Evolutionary conservation across 2,329 filamentous ascomycete species (phyloP), one percentile per base, ranked within the genome.

Genomic region (Pyrenophora teres): DNA sequence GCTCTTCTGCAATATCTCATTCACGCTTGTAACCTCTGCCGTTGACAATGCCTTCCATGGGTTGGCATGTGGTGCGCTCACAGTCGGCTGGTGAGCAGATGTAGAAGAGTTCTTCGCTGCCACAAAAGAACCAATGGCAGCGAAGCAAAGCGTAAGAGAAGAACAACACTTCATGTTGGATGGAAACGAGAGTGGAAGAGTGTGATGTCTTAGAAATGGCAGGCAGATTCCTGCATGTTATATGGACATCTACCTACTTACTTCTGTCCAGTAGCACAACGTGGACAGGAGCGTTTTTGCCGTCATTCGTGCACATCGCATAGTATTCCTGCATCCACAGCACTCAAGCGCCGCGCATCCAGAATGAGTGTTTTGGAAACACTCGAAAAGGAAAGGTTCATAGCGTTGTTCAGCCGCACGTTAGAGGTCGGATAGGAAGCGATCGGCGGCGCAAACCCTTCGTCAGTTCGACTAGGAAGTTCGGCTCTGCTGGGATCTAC

Each of bases 1-100:
- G 12, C 38, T 42, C 19, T 43, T 3, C 18, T 57, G 50, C 21
- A 59, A n/a, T 18, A 57, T 18, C 12, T 40, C 45, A 36, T 54
- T 57, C 19, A 59, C 46, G 39, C 46, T 45, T 15, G 46, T 40
- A 19, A 41, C 21, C 32, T 61, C 58, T 7, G 59, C 45, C n/a
- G 50, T 44, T 13, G 58, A 52, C 32, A 61, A 25, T 10, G 43
- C 19, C 31, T 46, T 52, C 58, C 58, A 61, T 6, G 43, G 45
- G 39, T 61, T 61, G 12, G 32, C 19, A 31, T 55, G 43, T 6
- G 56, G 51, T 27, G 58, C 53, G 33, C 15, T 51, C 18, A 50
- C 38, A 12, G 46, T 52, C 6, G 46, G 50, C n/a, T 59, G 53
- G n/a, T 30, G 40, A n/a, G 35, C 31, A 19, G 50, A 15, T 27